These are phyloP conservation scores for Penicillium pulvis DNA, from an alignment of 495 filamentous ascomycete genomes.

Conservation along the genomic window DNA sequence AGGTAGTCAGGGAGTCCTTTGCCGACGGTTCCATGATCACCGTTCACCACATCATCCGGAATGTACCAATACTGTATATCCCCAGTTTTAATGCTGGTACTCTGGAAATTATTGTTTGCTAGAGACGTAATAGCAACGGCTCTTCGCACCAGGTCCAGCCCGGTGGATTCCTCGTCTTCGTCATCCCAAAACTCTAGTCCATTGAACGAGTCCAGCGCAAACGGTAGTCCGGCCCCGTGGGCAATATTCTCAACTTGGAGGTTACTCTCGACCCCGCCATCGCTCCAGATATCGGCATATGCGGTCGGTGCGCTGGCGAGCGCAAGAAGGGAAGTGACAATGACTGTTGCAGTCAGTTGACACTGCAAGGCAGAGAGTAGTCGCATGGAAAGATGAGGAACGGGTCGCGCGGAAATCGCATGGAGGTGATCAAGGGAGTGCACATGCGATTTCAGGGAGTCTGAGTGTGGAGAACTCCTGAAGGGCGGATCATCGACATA, in stretches of 20 bases:
- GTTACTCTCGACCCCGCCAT: constrained; percentile 42
- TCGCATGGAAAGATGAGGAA: constrained; percentile 52
- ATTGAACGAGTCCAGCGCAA: constrained; percentile 38
- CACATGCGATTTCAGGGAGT: background rate
- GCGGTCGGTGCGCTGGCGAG: constrained; percentile 56
- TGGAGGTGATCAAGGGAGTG: constrained; percentile 7
- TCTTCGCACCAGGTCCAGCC: constrained; percentile 61
- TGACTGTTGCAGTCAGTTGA: constrained; percentile 65
- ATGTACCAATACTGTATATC: constrained; percentile 59
- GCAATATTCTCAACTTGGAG: constrained; percentile 37
- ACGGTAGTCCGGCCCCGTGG: constrained; percentile 26
- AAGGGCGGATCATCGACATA: constrained; percentile 2
- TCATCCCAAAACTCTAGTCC: constrained; percentile 36
- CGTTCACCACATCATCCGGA: constrained; percentile 42
- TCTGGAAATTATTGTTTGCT: constrained; percentile 62
- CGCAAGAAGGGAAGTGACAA: constrained; percentile 54
- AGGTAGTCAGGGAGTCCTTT: constrained; percentile 44
- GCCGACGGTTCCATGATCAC: constrained; percentile 27
- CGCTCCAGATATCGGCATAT: constrained; percentile 55
- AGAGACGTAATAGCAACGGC: constrained; percentile 49
- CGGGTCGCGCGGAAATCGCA: constrained; percentile 13
- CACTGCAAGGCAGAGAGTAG: constrained; percentile 65
- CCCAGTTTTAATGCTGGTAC: constrained; percentile 59
- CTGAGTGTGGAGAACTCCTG: background rate
- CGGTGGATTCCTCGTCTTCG: constrained; percentile 35